Evolutionary conservation across 768 basidiomycete species (phyloP).

Genomic region (Butyriboletus loyo): DNA sequence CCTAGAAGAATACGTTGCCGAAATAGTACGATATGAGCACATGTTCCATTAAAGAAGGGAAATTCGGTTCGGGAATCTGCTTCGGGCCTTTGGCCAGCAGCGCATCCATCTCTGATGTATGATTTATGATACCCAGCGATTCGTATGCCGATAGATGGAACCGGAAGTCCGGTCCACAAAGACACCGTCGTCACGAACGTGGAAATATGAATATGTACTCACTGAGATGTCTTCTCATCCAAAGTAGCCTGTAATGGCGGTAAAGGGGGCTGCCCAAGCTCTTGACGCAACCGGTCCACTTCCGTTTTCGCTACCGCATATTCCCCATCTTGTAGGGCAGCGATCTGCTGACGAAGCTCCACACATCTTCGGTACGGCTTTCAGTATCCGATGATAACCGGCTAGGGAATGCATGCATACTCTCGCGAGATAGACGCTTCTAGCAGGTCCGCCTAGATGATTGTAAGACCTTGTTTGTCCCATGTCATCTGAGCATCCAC

Average conservation of each 20-base stretch:
- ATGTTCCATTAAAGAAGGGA: slow-evolving; percentile 5
- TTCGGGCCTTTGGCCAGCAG: not conserved
- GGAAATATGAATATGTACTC: slow-evolving; percentile 32
- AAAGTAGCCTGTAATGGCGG: slow-evolving; percentile 70
- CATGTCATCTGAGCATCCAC: slow-evolving; percentile 24
- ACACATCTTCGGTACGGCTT: slow-evolving; percentile 44
- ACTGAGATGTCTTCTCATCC: slow-evolving; percentile 64
- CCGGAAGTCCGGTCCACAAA: slow-evolving; percentile 1
- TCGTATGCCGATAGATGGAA: not conserved
- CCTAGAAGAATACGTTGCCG: slow-evolving; percentile 32
- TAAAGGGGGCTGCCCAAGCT: slow-evolving; percentile 73
- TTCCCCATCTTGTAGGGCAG: slow-evolving; percentile 67
- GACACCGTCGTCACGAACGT: slow-evolving; percentile 7
- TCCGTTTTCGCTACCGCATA: slow-evolving; percentile 72
- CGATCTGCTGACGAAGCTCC: slow-evolving; percentile 67
- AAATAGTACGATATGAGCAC: slow-evolving; percentile 11
- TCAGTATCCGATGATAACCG: slow-evolving; percentile 7
- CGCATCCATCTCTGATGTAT: not conserved
- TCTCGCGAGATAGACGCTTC: slow-evolving; percentile 68
- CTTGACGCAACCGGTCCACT: slow-evolving; percentile 70
- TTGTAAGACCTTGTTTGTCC: slow-evolving; percentile 2
- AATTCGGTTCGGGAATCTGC: slow-evolving; percentile 1
- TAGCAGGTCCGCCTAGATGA: slow-evolving; percentile 57
- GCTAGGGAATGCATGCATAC: slow-evolving; percentile 37
- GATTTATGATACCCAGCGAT: not conserved